Base-by-base conservation (phyloP, 1,284 basidiomycete genomes). In the Boletellus deceptivus region DNA sequence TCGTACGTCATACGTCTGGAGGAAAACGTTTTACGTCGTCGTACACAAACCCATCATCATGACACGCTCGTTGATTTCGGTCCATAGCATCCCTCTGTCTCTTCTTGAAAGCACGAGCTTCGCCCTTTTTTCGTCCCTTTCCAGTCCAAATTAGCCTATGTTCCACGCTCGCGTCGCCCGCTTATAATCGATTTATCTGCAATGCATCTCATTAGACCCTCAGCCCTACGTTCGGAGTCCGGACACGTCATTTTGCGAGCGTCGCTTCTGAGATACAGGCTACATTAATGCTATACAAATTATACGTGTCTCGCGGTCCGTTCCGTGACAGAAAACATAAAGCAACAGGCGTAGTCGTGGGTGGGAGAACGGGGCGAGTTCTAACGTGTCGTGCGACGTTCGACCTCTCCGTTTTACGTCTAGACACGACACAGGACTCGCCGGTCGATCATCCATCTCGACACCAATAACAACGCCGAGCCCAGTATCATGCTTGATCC, bases 401-500 rank as follows among this genome's bases (percentile, higher is more conserved):
- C 29, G 33, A n/a, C 17, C 29, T 14, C 29, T 31, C 29, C 29
- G 16, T n/a, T n/a, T 8, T 37, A 4, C 17, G 22, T 37, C 53
- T 67, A 69, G 42, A 65, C 59, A 4, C 55, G 63, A 53, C 51
- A 51, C 13, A 75, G 54, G 29, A 79, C 43, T 6, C 64, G 64
- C n/a, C 63, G 56, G 54, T 80, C 67, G 43, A 82, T 71, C 52
- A 67, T 70, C 22, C 80, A 55, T 59, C 72, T 76, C 22, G 80
- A 74, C 39, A 69, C 66, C 9, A 83, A 60, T 46, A 84, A 70
- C 57, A 83, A 70, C 27, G 78, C 50, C 8, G 83, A 82, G 11
- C 83, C 84, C 25, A 73, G 62, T 48, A 85, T 64, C 50, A 82
- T 68, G n/a, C 76, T 75, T 33, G 73, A 65, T 31, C 84, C 84